phyloP scores from a whole-genome alignment of 2,329 filamentous ascomycete species.

The Fusarium tanahbumbuense region DNA sequence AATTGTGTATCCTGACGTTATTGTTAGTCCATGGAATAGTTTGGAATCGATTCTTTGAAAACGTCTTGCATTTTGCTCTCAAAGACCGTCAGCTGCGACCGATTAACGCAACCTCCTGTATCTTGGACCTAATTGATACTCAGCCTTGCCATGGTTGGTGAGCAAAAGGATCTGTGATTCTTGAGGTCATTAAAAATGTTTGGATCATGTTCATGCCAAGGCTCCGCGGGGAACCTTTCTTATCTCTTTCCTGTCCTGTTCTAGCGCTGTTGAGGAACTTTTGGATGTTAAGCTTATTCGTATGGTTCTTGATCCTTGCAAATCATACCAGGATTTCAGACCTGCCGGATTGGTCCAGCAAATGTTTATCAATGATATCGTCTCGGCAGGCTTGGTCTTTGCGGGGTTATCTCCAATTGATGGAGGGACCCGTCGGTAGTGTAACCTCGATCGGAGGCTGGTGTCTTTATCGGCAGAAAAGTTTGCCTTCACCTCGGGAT shows the following conservation, averaged over 20 bases:
- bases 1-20: too few species aligned
- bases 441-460: constrained; percentile 7
- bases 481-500: not conserved
- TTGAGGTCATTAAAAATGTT: too few species aligned
- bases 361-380: not conserved
- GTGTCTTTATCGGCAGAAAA: not conserved
- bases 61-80: too few species aligned
- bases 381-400: not conserved
- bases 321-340: not conserved
- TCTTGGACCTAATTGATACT: too few species aligned
- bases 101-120: too few species aligned
- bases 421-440: not conserved
- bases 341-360: constrained; percentile 29
- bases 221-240: not conserved
- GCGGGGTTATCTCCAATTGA: constrained; percentile 2
- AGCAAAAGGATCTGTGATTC: too few species aligned
- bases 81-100: too few species aligned
- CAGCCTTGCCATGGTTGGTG: too few species aligned
- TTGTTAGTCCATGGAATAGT: too few species aligned
- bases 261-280: constrained; percentile 30
- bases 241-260: constrained; percentile 15
- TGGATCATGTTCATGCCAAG: not conserved
- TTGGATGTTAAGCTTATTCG: constrained; percentile 39
- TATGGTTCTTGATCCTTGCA: constrained; percentile 29
- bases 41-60: too few species aligned